Evolutionary conservation across 371 early-diverging fungal species (phyloP).

Genomic region (Mucor indicus): DNA sequence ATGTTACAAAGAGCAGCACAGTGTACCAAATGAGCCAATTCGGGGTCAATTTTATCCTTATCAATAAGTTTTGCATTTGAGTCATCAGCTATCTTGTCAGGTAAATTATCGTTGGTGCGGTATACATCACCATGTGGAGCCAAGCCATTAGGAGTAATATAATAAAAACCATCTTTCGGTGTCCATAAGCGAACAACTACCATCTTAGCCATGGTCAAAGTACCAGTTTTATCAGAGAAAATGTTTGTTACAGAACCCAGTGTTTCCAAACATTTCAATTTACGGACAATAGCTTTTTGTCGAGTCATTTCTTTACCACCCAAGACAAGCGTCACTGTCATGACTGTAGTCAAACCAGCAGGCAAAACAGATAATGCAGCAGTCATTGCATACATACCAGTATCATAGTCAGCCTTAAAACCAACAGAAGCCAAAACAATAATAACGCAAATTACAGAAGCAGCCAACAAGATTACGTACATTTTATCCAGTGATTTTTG

Average conservation of each 20-base stretch:
- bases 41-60: constrained; percentile 10
- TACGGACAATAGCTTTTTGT: constrained; percentile 62
- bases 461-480: constrained; percentile 65
- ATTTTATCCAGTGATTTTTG: constrained; percentile 74
- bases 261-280: constrained; percentile 89
- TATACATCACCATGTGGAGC: constrained; percentile 64
- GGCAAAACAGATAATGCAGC: constrained; percentile 37
- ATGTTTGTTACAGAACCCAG: constrained; percentile 92
- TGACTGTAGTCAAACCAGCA: constrained; percentile 40
- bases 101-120: constrained; percentile 8
- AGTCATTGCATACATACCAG: constrained; percentile 45
- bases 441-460: constrained; percentile 38
- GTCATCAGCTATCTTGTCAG: constrained; percentile 11
- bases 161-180: constrained; percentile 58
- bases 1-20: constrained; percentile 61
- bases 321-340: constrained; percentile 38
- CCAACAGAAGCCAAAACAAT: constrained; percentile 67
- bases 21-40: constrained; percentile 29
- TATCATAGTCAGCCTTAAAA: constrained; percentile 31
- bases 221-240: constrained; percentile 80
- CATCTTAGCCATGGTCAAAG: constrained; percentile 69
- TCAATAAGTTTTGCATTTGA: constrained; percentile 13
- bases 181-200: constrained; percentile 72
- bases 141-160: constrained; percentile 60
- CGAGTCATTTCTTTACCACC: constrained; percentile 40